These are phyloP conservation scores for Buxus sempervirens DNA, from an alignment of 164 flowering plant genomes.

Conservation along the genomic window DNA sequence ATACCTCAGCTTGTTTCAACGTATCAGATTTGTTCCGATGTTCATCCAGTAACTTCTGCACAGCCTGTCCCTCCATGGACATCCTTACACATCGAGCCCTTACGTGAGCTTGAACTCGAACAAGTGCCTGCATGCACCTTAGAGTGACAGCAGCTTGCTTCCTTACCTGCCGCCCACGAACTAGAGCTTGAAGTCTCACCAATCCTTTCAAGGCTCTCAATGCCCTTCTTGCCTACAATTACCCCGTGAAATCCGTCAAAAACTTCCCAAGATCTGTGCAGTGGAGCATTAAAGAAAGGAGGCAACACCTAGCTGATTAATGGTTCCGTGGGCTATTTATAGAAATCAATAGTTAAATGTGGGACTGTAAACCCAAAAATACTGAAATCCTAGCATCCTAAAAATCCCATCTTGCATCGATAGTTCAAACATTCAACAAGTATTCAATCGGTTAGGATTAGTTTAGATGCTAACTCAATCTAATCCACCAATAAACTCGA, in stretches of 20 bases:
- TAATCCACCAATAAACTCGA: too few relatives aligned
- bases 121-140: slow-evolving; percentile 90
- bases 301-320: too few relatives aligned
- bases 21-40: slow-evolving; percentile 54
- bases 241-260: neutral
- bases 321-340: too few relatives aligned
- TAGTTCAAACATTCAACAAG: too few relatives aligned
- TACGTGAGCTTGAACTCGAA: slow-evolving; percentile 83
- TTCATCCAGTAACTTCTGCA: slow-evolving; percentile 62
- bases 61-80: slow-evolving; percentile 92
- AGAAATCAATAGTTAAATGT: too few relatives aligned
- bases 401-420: too few relatives aligned
- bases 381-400: too few relatives aligned
- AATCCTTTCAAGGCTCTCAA: slow-evolving; percentile 76
- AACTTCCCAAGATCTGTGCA: too few relatives aligned
- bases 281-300: too few relatives aligned
- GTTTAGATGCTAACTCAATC: too few relatives aligned
- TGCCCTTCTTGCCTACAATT: slow-evolving; percentile 73
- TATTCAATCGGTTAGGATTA: too few relatives aligned
- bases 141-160: slow-evolving; percentile 90
- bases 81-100: slow-evolving; percentile 88
- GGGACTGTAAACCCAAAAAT: too few relatives aligned
- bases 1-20: slow-evolving; percentile 85
- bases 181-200: slow-evolving; percentile 82
- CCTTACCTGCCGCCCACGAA: slow-evolving; percentile 79